Base-by-base conservation (phyloP, 148 eudicot species). In the Camellia japonica region DNA sequence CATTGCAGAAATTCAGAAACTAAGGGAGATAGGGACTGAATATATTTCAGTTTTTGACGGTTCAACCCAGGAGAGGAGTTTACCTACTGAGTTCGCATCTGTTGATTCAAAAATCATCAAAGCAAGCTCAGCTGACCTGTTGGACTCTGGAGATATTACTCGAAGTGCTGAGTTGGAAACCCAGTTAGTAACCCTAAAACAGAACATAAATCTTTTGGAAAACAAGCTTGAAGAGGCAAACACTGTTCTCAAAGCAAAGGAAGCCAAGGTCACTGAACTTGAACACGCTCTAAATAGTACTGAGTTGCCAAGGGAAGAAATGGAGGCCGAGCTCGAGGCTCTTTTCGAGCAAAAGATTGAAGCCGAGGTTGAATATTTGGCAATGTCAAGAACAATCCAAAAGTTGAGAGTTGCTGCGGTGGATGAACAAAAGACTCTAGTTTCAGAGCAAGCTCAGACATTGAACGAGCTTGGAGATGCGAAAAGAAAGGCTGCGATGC, bases 351-450 rank as follows among this genome's bases (percentile, higher is more conserved):
- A 82, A 75, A 93, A 85, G 82, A 78, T 93, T 64, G 95, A 92
- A 87, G 97, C 93, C 62, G 97, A 93, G 84, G 68, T 93, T 47
- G 86, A 91, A 83, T 91, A 86, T 78, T 77, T 96, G 52, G 87
- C 81, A 62, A 83, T 90, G 47, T 86, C 88, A 42, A 80, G 71
- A 83, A 84, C 85, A 61, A 81, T 78, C 23, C 82, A 88, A 23
- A 87, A 87, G 23, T 71, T 80, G 82, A 86, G 77, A 61, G 72
- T 54, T 75, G 64, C 78, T 47, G 75, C 83, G 1, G 73, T 78
- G 82, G 80, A 87, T 85, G 83, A 88, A 80, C 90, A 87, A 51
- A 87, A 77, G 54, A 58, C 71, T 54, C 69, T 81, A 51, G 78
- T 78, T 68, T 69, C 71, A 55, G 88, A 78, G 71, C 87, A 82